Conservation (phyloP, 805 yeast species). For the Saccharomycopsis vini region DNA sequence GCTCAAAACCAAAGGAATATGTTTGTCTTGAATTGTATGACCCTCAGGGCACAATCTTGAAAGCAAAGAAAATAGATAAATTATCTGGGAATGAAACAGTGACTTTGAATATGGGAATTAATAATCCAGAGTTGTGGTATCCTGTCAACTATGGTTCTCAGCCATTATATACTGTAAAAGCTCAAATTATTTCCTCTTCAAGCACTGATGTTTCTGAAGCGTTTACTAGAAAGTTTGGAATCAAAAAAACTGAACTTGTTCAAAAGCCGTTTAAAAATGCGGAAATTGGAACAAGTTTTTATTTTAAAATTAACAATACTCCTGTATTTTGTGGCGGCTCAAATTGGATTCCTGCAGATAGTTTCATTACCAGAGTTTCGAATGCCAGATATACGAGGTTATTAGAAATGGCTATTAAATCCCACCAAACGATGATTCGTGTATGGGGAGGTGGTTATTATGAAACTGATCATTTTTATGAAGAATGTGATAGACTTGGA, state of each 20-base stretch:
- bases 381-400: conserved; percentile 30
- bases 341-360: conserved; percentile 43
- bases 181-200: conserved; percentile 15
- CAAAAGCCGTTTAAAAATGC: conserved; percentile 23
- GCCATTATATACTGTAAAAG: conserved; percentile 25
- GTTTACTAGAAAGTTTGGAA: conserved; percentile 27
- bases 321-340: conserved; percentile 35
- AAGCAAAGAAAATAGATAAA: background rate
- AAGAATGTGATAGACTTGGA: conserved; percentile 30
- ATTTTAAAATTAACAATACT: conserved; percentile 32
- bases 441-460: conserved; percentile 45
- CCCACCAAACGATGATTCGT: conserved; percentile 37
- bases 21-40: background rate
- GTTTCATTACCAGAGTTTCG: conserved; percentile 28
- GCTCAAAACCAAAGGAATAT: background rate
- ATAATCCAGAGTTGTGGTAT: conserved; percentile 33
- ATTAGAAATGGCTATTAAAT: conserved; percentile 29
- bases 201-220: conserved; percentile 1
- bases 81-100: background rate
- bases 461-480: conserved; percentile 35
- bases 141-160: conserved; percentile 33
- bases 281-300: conserved; percentile 32
- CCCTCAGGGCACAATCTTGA: background rate
- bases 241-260: conserved; percentile 35
- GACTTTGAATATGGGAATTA: conserved; percentile 15